These are phyloP conservation scores for Linnemannia hyalina DNA, from an alignment of 192 early-diverging fungal genomes.

Conservation along the genomic window DNA sequence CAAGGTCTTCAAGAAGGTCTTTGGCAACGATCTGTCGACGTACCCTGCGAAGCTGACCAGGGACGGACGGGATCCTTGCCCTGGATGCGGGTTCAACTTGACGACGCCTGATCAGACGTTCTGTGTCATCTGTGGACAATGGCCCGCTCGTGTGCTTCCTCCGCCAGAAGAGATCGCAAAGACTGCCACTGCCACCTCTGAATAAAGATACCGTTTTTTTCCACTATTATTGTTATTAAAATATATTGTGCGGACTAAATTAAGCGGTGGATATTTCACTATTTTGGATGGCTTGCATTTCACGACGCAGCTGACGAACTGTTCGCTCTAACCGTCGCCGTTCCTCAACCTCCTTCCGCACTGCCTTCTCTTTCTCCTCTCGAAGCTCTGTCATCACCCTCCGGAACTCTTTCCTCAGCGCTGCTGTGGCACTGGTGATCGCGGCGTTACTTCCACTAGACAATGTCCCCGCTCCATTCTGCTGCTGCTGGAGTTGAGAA, in stretches of 20 bases:
- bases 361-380: slow-evolving; percentile 62
- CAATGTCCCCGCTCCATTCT: background rate
- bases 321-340: slow-evolving; percentile 58
- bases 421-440: slow-evolving; percentile 57
- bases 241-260: background rate
- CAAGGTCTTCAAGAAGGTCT: slow-evolving; percentile 62
- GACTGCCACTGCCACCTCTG: background rate
- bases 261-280: background rate
- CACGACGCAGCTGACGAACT: slow-evolving; percentile 61
- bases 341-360: slow-evolving; percentile 64
- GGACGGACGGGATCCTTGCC: slow-evolving; percentile 68
- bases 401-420: slow-evolving; percentile 68
- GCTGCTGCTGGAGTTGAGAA: background rate
- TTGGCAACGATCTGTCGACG: slow-evolving; percentile 45
- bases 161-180: slow-evolving; percentile 45
- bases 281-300: slow-evolving; percentile 39
- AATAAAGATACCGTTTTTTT: background rate
- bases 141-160: slow-evolving; percentile 63
- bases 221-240: background rate
- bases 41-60: slow-evolving; percentile 44
- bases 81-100: slow-evolving; percentile 72
- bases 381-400: slow-evolving; percentile 63
- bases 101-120: slow-evolving; percentile 65
- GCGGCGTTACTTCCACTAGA: background rate
- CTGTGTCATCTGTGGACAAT: slow-evolving; percentile 75